Percentiles rank a stretch among this genome's conserved stretches.
Conservation (phyloP, 2,329 filamentous ascomycete species). For the Claviceps pazoutovae region DNA sequence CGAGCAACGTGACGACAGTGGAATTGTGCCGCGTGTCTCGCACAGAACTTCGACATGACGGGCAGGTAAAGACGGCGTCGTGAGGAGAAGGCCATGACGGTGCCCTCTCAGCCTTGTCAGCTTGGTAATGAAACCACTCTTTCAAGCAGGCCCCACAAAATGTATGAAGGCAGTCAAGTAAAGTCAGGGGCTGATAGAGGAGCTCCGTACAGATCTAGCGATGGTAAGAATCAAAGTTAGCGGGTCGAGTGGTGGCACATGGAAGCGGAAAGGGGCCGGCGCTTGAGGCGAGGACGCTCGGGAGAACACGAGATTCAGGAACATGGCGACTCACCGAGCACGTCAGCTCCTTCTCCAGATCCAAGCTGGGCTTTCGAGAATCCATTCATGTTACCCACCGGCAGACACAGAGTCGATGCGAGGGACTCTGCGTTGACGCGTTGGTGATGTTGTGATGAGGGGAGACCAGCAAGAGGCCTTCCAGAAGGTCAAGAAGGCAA, state of each 20-base stretch:
- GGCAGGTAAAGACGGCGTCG: constrained; percentile 62
- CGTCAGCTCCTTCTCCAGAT: constrained; percentile 85
- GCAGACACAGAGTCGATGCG: neutral
- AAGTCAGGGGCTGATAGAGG: constrained; percentile 77
- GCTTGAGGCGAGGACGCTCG: constrained; percentile 12
- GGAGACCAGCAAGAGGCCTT: neutral
- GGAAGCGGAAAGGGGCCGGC: neutral
- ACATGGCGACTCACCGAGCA: constrained; percentile 60
- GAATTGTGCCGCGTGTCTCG: constrained; percentile 83
- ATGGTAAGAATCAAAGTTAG: neutral
- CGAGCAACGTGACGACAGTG: constrained; percentile 74
- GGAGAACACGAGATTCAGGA: neutral
- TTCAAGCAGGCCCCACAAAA: constrained; percentile 93
- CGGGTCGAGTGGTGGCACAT: neutral
- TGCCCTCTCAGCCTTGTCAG: constrained; percentile 38
- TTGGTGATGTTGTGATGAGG: neutral
- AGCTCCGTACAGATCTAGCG: constrained; percentile 88
- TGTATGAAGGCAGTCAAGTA: constrained; percentile 87
- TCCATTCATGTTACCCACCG: constrained; percentile 30
- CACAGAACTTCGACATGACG: constrained; percentile 77
- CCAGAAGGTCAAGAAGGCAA: neutral
- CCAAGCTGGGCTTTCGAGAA: constrained; percentile 38
- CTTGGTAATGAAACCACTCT: constrained; percentile 86
- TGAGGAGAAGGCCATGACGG: constrained; percentile 35
- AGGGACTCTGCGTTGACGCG: neutral